Percentiles rank a stretch among this genome's conserved stretches.
These are phyloP conservation scores for Solanum lycopersicoides DNA, from an alignment of 257 asterid genomes.

Conservation along the genomic window DNA sequence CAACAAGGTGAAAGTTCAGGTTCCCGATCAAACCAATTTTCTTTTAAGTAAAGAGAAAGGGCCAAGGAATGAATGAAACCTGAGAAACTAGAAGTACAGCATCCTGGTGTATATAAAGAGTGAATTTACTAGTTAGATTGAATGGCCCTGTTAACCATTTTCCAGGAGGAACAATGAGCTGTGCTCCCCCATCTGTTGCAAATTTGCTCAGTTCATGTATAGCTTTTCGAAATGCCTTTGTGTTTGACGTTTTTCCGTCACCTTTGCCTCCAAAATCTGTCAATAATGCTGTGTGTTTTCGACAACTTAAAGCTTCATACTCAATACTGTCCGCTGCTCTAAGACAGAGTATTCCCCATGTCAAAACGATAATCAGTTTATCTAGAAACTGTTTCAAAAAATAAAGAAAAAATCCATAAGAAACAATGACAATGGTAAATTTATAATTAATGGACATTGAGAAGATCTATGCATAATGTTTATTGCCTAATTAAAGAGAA, in stretches of 20 bases:
- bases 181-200: slow-evolving; percentile 15
- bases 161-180: slow-evolving; percentile 56
- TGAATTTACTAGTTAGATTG: slow-evolving; percentile 49
- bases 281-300: not conserved
- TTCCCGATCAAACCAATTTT: not conserved
- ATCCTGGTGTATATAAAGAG: slow-evolving; percentile 41
- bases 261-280: not conserved
- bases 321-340: not conserved
- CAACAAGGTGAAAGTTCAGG: not conserved
- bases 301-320: not conserved
- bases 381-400: not conserved
- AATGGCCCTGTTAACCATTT: slow-evolving; percentile 64
- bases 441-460: not conserved
- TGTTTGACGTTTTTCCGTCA: not conserved
- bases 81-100: slow-evolving; percentile 52
- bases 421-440: not conserved
- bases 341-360: slow-evolving; percentile 25
- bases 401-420: not conserved
- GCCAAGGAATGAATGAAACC: slow-evolving; percentile 18
- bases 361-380: not conserved
- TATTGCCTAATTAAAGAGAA: not conserved
- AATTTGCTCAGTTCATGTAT: not conserved
- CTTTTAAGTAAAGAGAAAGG: not conserved
- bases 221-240: not conserved
- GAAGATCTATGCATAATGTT: not conserved